These are phyloP conservation scores for Pharnaceum exiguum DNA, from an alignment of 148 eudicot species.

Conservation along the genomic window DNA sequence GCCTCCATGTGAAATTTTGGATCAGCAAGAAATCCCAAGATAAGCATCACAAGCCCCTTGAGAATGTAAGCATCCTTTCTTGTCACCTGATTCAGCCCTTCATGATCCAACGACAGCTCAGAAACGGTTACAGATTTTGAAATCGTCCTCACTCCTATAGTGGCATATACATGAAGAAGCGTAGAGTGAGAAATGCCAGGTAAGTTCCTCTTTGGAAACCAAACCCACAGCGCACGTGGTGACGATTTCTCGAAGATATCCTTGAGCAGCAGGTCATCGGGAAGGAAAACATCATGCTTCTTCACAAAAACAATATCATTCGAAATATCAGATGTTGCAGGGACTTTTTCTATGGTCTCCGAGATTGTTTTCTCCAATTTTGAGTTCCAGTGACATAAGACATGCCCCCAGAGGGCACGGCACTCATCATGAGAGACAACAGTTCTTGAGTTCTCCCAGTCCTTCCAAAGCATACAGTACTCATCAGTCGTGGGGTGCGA, in stretches of 20 bases:
- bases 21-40: conserved; percentile 37
- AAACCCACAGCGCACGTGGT: conserved; percentile 32
- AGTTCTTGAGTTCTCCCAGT: conserved; percentile 34
- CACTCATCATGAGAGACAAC: conserved; percentile 15
- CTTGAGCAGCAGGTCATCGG: conserved; percentile 42
- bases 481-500: conserved; percentile 32
- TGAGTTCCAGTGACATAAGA: conserved; percentile 23
- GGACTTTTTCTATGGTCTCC: conserved; percentile 15
- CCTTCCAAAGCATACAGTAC: conserved; percentile 42
- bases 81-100: conserved; percentile 7
- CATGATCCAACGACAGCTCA: background rate
- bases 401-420: conserved; percentile 37
- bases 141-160: conserved; percentile 31
- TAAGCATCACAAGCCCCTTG: conserved; percentile 21
- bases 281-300: conserved; percentile 32
- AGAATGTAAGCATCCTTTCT: conserved; percentile 20
- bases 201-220: conserved; percentile 31
- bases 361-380: conserved; percentile 13
- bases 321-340: conserved; percentile 17
- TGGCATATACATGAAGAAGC: conserved; percentile 34
- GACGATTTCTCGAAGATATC: conserved; percentile 24
- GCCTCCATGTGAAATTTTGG: conserved; percentile 20
- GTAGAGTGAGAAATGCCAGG: conserved; percentile 17
- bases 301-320: conserved; percentile 17
- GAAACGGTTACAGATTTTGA: conserved; percentile 32